Evolutionary conservation across 331 rosid genomes (phyloP).

Genomic region (Rhamnella rubrinervis): DNA sequence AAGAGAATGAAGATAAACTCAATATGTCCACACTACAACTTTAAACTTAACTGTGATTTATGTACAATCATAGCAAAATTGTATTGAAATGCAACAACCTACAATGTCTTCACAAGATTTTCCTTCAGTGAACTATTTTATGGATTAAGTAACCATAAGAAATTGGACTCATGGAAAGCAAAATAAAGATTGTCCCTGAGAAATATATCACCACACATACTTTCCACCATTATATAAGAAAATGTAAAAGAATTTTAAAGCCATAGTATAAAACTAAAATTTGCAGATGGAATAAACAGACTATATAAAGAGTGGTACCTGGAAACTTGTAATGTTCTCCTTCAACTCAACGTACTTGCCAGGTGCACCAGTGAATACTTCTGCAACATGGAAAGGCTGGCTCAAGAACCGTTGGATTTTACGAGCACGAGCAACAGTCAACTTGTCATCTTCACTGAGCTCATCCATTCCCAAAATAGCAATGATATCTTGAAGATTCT

Average conservation of each 20-base stretch:
- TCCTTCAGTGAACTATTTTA: too few species aligned
- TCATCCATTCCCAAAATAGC: slow-evolving; percentile 94
- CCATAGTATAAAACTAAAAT: too few species aligned
- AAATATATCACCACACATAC: too few species aligned
- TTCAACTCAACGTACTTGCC: slow-evolving; percentile 96
- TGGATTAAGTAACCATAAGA: too few species aligned
- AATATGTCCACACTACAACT: too few species aligned
- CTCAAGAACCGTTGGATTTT: slow-evolving; percentile 81
- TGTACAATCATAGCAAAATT: too few species aligned
- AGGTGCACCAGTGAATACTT: slow-evolving; percentile 99
- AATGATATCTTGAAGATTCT: slow-evolving; percentile 54
- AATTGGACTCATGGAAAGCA: too few species aligned
- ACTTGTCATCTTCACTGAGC: slow-evolving; percentile 97
- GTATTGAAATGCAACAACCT: too few species aligned
- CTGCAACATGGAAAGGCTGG: slow-evolving; percentile 99
- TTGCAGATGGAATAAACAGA: not conserved
- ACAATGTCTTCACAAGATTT: too few species aligned
- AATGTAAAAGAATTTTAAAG: not conserved
- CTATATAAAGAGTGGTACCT: slow-evolving; percentile 43
- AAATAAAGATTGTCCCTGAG: too few species aligned
- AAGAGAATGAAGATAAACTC: too few species aligned
- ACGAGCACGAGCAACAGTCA: slow-evolving; percentile 99
- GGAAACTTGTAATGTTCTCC: slow-evolving; percentile 83
- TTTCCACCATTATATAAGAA: not conserved
- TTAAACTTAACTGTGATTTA: too few species aligned